A percentile compares a stretch with the other conserved stretches of the same genome.
phyloP scores from a whole-genome alignment of 2,329 filamentous ascomycete genomes.

The Colletotrichum tropicale region DNA sequence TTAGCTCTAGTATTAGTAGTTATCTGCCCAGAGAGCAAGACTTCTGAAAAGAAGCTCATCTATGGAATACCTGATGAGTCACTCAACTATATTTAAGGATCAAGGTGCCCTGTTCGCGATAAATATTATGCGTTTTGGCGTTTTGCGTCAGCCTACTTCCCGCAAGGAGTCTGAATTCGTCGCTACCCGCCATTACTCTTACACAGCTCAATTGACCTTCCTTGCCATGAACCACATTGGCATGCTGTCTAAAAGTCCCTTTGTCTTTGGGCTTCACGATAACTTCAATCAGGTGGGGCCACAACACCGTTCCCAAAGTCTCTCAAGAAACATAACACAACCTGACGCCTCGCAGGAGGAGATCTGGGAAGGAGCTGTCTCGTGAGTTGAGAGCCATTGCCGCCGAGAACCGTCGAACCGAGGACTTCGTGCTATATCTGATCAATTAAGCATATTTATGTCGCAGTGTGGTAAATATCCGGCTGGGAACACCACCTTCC shows the following conservation, averaged over 20 bases:
- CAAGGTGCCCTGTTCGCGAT: no score
- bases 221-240: background rate
- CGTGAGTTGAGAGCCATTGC: background rate
- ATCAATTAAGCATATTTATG: background rate
- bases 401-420: background rate
- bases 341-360: background rate
- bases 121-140: no score
- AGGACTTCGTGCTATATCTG: background rate
- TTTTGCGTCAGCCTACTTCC: no score
- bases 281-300: background rate
- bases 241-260: fast-evolving
- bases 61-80: background rate
- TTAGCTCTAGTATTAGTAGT: no score
- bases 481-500: background rate
- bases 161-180: no score
- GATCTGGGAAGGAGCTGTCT: background rate
- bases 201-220: background rate
- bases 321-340: background rate
- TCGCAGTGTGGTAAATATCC: background rate
- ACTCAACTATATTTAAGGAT: background rate
- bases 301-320: background rate
- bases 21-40: no score
- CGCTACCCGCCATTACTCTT: background rate
- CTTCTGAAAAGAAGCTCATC: background rate
- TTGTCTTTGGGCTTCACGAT: background rate